Evolutionary conservation across 192 early-diverging fungal species (phyloP).

Genomic region (Umbelopsis ramanniana): DNA sequence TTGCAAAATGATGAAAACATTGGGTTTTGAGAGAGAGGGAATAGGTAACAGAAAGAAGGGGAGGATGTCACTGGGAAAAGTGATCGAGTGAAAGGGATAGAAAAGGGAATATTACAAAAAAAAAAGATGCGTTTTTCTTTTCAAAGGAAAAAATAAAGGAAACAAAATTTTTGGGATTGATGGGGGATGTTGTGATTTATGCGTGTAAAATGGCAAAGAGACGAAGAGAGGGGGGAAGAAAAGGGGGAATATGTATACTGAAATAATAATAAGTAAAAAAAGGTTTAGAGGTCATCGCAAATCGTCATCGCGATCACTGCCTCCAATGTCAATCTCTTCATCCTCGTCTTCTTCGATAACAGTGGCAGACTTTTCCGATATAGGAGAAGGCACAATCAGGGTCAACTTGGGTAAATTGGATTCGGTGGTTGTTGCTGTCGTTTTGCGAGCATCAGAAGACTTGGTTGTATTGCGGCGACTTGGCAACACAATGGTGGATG

Average conservation of each 20-base stretch:
- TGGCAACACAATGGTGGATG: slow-evolving; percentile 4
- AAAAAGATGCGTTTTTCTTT: background rate
- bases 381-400: slow-evolving; percentile 8
- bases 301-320: slow-evolving; percentile 58
- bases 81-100: background rate
- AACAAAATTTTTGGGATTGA: background rate
- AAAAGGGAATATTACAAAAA: slow-evolving; percentile 7
- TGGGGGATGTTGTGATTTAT: background rate
- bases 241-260: slow-evolving; percentile 9
- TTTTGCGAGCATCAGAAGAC: background rate
- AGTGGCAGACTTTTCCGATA: background rate
- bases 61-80: background rate
- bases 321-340: slow-evolving; percentile 61
- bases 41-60: background rate
- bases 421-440: background rate
- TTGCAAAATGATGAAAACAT: slow-evolving; percentile 1
- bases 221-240: background rate
- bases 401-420: background rate
- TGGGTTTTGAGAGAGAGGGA: background rate
- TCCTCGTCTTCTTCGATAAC: slow-evolving; percentile 43
- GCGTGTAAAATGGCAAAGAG: background rate
- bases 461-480: slow-evolving; percentile 3
- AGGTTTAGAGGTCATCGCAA: slow-evolving; percentile 40
- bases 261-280: no score
- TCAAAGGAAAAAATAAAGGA: slow-evolving; percentile 4